Percentiles rank a stretch among this genome's conserved stretches.
Evolutionary conservation across 176 grass and related monocot genomes (phyloP).

Genomic region (Typha latifolia): DNA sequence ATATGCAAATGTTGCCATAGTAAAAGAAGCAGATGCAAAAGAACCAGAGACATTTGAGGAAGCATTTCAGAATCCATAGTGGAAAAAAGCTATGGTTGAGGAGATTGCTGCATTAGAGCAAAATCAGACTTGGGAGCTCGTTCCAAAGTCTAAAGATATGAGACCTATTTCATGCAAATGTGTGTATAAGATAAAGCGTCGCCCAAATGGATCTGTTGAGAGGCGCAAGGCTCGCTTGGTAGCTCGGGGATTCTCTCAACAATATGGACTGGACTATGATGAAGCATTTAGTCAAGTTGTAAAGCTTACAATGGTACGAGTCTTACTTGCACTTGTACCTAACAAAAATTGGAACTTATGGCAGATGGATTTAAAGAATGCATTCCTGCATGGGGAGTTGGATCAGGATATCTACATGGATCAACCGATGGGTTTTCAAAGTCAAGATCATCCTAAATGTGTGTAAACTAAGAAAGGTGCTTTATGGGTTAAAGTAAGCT

Average conservation of each 20-base stretch:
- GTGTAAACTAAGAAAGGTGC: constrained; percentile 19
- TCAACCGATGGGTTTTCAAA: not conserved
- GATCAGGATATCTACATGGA: constrained; percentile 19
- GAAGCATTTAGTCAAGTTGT: not conserved
- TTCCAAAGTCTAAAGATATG: not conserved
- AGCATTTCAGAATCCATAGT: too few species aligned
- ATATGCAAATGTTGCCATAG: not conserved
- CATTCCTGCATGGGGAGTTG: constrained; percentile 11
- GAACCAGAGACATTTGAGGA: too few species aligned
- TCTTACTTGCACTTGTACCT: not conserved
- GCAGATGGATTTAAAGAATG: constrained; percentile 20
- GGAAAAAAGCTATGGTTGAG: not conserved
- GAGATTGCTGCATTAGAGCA: not conserved
- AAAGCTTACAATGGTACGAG: not conserved
- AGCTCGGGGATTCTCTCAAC: not conserved
- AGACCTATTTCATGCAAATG: constrained; percentile 15
- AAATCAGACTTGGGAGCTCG: not conserved
- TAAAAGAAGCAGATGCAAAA: too few species aligned
- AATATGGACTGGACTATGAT: constrained; percentile 10
- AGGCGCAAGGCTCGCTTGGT: constrained; percentile 2
- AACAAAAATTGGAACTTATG: not conserved
- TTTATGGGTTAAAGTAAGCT: constrained; percentile 14
- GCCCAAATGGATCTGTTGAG: not conserved
- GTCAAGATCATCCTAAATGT: constrained; percentile 4
- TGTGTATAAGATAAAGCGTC: constrained; percentile 6